Base-by-base conservation (phyloP, 345 rosid species). In the Sonneratia caseolaris region DNA sequence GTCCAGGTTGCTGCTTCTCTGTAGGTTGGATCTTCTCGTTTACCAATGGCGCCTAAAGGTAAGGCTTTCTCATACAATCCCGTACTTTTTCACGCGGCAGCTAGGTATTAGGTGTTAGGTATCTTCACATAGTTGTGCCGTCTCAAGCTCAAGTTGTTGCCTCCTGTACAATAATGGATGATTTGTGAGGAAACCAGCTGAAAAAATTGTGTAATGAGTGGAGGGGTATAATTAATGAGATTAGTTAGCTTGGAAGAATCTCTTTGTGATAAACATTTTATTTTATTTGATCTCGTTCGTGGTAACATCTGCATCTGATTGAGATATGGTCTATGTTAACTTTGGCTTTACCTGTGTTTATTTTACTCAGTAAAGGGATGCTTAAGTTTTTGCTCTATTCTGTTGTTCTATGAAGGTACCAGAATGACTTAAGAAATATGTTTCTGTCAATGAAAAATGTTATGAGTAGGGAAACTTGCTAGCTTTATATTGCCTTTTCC, bases 31-130 rank as follows among this genome's bases (percentile, higher is more conserved):
- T 70, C 22, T 55, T 56, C 42, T 70, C 64, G 62, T 35, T 40
- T 64, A 51, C 24, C 76, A 72, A 83, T 83, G 86, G 77, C 86
- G 78, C 86, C 84, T 13, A 83, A 78, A 80, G 86, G 83, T 80
- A 72, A 47, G 36, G 68, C 21, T 42, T 2, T 0, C 45, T 27
- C 49, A 7, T 68, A 32, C 51, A 68, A 37, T 37, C 64, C 42
- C 14, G 18, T 65, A 37, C 7, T 0, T 40, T 47, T 68, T 47
- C 51, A 47, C 15, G 5, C 15, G 13, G 51, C 51, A 47, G 15
- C 15, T 57, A 57, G 64, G 64, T 27, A 27, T 27, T 27, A 27
- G 64, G 64, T 27, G 1, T 27, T 27, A 27, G 32, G 32, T 24
- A 9, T 22, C 22, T 22, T n/a, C 27, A 9, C 35, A 11, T 21